Evolutionary conservation across 2,329 filamentous ascomycete species (phyloP).

Genomic region (Hirsutella minnesotensis): DNA sequence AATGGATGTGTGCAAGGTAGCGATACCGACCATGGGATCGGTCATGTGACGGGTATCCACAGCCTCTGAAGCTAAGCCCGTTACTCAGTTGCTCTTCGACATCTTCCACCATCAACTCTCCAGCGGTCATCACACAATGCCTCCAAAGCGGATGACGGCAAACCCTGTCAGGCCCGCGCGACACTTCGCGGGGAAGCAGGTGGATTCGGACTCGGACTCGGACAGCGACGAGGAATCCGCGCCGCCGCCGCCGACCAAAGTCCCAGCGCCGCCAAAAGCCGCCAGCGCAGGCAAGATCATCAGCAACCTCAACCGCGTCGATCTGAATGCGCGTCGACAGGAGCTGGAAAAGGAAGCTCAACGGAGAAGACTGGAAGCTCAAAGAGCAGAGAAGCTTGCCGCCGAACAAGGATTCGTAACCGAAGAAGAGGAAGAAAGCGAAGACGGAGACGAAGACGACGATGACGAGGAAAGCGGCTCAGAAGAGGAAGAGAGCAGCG

Average conservation of each 20-base stretch:
- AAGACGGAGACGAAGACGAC: conserved; percentile 16
- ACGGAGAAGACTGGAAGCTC: conserved; percentile 32
- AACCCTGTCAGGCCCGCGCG: conserved; percentile 73
- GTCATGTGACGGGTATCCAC: too few species aligned
- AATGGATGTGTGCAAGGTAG: too few species aligned
- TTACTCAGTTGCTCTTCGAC: too few species aligned
- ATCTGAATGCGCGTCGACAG: conserved; percentile 35
- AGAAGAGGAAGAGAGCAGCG: conserved; percentile 32
- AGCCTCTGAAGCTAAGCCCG: too few species aligned
- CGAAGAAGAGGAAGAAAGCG: conserved; percentile 35
- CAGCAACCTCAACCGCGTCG: conserved; percentile 38
- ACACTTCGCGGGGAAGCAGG: conserved; percentile 74
- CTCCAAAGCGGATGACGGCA: conserved; percentile 83
- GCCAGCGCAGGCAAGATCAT: conserved; percentile 44
- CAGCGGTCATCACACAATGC: conserved; percentile 30
- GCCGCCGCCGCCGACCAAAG: conserved; percentile 18
- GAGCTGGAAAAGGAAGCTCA: conserved; percentile 33
- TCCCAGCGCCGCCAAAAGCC: conserved; percentile 45
- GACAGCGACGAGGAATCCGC: conserved; percentile 30
- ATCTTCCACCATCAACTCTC: conserved; percentile 3
- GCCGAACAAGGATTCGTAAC: conserved; percentile 54
- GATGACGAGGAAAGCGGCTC: conserved; percentile 25
- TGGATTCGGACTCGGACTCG: conserved; percentile 42
- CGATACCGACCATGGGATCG: too few species aligned
- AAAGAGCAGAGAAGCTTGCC: conserved; percentile 37